Evolutionary conservation across 139 green algal species (phyloP), one percentile per base, ranked within the genome.

Genomic region (Yamagishiella unicocca): DNA sequence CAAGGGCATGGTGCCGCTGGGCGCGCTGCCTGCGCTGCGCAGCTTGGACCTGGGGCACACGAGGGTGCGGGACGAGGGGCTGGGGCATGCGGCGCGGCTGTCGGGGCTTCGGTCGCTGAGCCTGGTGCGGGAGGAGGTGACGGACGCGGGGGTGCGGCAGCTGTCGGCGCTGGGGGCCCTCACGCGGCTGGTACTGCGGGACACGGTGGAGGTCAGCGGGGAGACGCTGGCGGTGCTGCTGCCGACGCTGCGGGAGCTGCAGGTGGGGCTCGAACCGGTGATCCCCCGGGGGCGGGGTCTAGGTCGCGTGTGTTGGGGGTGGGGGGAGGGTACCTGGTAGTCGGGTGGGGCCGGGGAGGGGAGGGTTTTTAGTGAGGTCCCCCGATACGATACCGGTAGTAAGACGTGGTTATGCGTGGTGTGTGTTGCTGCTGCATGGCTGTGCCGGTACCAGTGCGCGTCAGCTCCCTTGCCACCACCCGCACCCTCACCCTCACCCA

Each of bases 11-110:
- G 31, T 85, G 55, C 46, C 83, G 22, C 76, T 93, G 54, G 55
- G 61, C 7, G 14, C 42, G 24, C 87, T 93, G 42, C 53, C 77
- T 8, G 64, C 25, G 6, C 77, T 93, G 42, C 33, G 77, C 12
- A 43, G 22, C 4, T 64, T 93, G 75, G 54, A 89, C 76, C 61
- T 93, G 45, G 90, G 90, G 38, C 53, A 74, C 68, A 90, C 90
- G n/a, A 74, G 82, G 5, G 82, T 90, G 61, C 62, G 61, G 33
- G 90, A 93, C 70, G 90, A 93, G 77, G 90, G 90, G 35, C 72
- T 93, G 58, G 76, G 43, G 19, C 75, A 87, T 4, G 29, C 46
- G 35, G 82, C 70, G 27, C 50, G 45, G 37, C 21, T 88, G 50
- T 10, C 4, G 14, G 46, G 31, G 37, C n/a, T 88, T 68, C 82